These are phyloP conservation scores for Cetradonia linearis DNA, from an alignment of 495 filamentous ascomycete species.

Conservation along the genomic window DNA sequence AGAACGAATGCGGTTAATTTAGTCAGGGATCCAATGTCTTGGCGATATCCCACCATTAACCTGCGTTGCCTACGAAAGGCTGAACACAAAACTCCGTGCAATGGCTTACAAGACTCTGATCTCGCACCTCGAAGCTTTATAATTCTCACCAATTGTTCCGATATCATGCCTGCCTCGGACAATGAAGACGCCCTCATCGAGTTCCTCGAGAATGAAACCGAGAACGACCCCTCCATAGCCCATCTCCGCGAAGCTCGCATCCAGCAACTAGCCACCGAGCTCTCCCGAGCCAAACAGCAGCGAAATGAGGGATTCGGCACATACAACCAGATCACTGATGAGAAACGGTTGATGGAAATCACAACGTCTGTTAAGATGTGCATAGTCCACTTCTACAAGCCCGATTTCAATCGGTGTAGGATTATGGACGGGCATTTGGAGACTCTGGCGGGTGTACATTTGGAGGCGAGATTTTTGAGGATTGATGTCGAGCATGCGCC, in stretches of 20 bases:
- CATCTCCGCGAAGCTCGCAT: conserved; percentile 60
- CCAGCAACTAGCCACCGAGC: conserved; percentile 59
- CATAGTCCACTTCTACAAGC: conserved; percentile 67
- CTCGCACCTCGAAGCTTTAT: not conserved
- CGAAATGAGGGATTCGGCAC: conserved; percentile 31
- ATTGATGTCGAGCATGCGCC: conserved; percentile 65
- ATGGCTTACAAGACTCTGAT: not conserved
- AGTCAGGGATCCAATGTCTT: conserved; percentile 3
- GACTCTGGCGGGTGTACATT: conserved; percentile 49
- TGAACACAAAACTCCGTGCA: too few relatives aligned
- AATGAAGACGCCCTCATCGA: conserved; percentile 67
- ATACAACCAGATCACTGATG: conserved; percentile 52
- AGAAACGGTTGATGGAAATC: conserved; percentile 58
- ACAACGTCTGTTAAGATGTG: conserved; percentile 54
- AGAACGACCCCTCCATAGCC: conserved; percentile 37
- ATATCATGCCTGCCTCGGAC: conserved; percentile 26
- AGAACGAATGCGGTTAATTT: not conserved
- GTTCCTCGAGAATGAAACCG: conserved; percentile 54
- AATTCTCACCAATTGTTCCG: too few relatives aligned
- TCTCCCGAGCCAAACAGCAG: conserved; percentile 37
- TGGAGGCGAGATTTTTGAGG: conserved; percentile 56
- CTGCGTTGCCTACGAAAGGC: not conserved
- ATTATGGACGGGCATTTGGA: conserved; percentile 59
- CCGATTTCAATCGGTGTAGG: conserved; percentile 61
- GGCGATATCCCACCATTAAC: not conserved